phyloP scores from a whole-genome alignment of 2,329 filamentous ascomycete species.

The Leptographium lundbergii region DNA sequence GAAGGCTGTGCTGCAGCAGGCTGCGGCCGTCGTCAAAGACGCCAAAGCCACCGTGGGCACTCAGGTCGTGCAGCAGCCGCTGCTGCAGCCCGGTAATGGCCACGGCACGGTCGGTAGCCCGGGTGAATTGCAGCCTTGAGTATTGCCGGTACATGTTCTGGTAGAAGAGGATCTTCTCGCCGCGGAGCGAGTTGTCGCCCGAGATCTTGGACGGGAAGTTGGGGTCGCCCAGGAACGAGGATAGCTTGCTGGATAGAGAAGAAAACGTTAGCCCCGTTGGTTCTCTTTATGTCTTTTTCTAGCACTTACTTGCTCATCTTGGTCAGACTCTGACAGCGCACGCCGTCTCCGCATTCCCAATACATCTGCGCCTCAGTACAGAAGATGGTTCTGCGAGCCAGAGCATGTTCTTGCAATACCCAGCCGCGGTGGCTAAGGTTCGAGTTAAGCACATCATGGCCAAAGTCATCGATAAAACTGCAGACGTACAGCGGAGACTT shows the following conservation, averaged over 20 bases:
- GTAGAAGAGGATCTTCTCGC: constrained; percentile 14
- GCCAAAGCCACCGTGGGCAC: constrained; percentile 17
- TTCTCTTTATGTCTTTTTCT: background rate
- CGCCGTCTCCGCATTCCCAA: constrained; percentile 24
- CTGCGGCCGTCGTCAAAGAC: constrained; percentile 17
- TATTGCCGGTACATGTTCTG: constrained; percentile 18
- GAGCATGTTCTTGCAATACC: constrained; percentile 26
- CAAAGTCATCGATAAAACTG: constrained; percentile 21
- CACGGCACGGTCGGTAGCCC: constrained; percentile 16
- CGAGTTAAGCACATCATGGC: constrained; percentile 17
- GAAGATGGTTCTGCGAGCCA: constrained; percentile 24
- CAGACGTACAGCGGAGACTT: constrained; percentile 16
- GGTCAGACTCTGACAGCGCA: constrained; percentile 22
- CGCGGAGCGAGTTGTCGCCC: background rate
- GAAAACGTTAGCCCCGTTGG: background rate
- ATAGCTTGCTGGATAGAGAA: background rate
- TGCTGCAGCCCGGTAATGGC: constrained; percentile 21
- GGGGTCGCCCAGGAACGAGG: constrained; percentile 17
- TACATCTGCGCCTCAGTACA: constrained; percentile 24
- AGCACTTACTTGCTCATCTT: background rate
- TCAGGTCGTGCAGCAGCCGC: constrained; percentile 14
- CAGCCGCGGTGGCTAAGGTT: constrained; percentile 22
- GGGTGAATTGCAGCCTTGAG: constrained; percentile 16
- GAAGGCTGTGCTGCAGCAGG: constrained; percentile 16
- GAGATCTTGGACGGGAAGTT: constrained; percentile 14